Evolutionary conservation across 352 stramenopile species (phyloP).

Genomic region (Globisporangium yorkense): DNA sequence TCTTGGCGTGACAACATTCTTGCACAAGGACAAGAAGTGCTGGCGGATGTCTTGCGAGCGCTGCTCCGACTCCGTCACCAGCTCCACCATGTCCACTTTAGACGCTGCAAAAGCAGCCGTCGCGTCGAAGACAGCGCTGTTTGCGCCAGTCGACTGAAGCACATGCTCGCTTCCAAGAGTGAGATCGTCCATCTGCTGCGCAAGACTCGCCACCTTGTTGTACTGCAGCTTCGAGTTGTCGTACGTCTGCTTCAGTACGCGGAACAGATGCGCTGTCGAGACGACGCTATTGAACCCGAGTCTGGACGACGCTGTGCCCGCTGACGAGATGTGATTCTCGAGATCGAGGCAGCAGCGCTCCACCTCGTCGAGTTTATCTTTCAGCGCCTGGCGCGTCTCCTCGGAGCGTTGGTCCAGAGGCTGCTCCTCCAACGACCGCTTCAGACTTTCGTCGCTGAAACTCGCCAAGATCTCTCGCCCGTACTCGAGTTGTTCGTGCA

Average conservation of each 20-base stretch:
- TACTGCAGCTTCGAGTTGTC: slow-evolving; percentile 74
- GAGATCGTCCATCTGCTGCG: slow-evolving; percentile 46
- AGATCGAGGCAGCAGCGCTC: slow-evolving; percentile 48
- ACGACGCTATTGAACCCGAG: slow-evolving; percentile 10
- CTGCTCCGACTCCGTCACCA: slow-evolving; percentile 35
- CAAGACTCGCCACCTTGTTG: slow-evolving; percentile 48
- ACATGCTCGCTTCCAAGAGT: slow-evolving; percentile 29
- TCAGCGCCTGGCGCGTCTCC: slow-evolving; percentile 41
- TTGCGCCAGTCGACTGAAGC: slow-evolving; percentile 17
- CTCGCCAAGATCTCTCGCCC: slow-evolving; percentile 59
- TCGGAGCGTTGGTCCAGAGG: slow-evolving; percentile 62
- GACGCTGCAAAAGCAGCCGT: slow-evolving; percentile 17
- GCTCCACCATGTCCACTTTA: slow-evolving; percentile 43
- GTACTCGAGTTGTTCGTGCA: slow-evolving; percentile 75
- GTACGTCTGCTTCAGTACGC: slow-evolving; percentile 68
- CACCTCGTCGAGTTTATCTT: slow-evolving; percentile 41
- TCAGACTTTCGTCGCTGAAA: slow-evolving; percentile 57
- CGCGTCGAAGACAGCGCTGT: slow-evolving; percentile 11
- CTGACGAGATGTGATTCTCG: slow-evolving; percentile 36
- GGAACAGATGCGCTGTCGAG: slow-evolving; percentile 51
- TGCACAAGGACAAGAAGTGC: slow-evolving; percentile 53
- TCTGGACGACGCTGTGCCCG: slow-evolving; percentile 19
- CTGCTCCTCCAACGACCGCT: slow-evolving; percentile 58
- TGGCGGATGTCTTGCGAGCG: slow-evolving; percentile 40
- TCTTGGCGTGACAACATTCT: slow-evolving; percentile 50